Conservation (phyloP, 1,284 basidiomycete genomes). For the Cryptococcus sp. region DNA sequence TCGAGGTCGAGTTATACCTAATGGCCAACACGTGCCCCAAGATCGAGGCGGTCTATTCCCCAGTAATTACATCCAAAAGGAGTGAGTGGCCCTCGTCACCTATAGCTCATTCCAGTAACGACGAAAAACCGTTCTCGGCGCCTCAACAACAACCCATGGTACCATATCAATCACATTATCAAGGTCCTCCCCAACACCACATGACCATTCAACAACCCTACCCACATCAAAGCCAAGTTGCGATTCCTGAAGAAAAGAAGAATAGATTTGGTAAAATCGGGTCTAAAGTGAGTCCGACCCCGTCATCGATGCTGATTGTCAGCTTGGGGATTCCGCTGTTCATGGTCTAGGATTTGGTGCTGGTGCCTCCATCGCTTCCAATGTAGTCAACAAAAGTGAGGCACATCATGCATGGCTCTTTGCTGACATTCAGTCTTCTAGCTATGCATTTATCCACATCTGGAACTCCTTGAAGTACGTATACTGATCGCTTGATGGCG, state of each 20-base stretch:
- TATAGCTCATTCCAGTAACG: not conserved
- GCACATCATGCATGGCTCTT: not conserved
- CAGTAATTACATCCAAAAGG: slow-evolving; percentile 41
- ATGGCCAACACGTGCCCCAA: slow-evolving; percentile 23
- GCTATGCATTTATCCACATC: slow-evolving; percentile 42
- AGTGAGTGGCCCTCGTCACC: slow-evolving; percentile 32
- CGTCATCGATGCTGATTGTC: slow-evolving; percentile 1
- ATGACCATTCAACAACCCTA: slow-evolving; percentile 15
- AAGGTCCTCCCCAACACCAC: slow-evolving; percentile 13
- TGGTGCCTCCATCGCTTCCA: slow-evolving; percentile 23
- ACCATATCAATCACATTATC: slow-evolving; percentile 17
- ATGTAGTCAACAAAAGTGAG: slow-evolving; percentile 26
- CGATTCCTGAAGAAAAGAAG: slow-evolving; percentile 24
- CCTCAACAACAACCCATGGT: slow-evolving; percentile 18
- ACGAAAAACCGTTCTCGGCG: slow-evolving; percentile 1
- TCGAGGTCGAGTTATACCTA: slow-evolving; percentile 34
- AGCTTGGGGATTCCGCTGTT: slow-evolving; percentile 34
- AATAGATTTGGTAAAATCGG: slow-evolving; percentile 39
- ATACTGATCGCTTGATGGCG: slow-evolving; percentile 65
- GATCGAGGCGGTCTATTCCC: slow-evolving; percentile 40
- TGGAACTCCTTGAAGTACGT: slow-evolving; percentile 68
- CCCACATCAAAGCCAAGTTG: slow-evolving; percentile 17
- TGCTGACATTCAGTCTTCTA: not conserved
- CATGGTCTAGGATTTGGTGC: slow-evolving; percentile 34
- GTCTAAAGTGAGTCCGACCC: slow-evolving; percentile 20